A percentile compares a stretch with the other conserved stretches of the same genome.
phyloP scores from a whole-genome alignment of 106 monocot genomes.

The Dioscorea alata region DNA sequence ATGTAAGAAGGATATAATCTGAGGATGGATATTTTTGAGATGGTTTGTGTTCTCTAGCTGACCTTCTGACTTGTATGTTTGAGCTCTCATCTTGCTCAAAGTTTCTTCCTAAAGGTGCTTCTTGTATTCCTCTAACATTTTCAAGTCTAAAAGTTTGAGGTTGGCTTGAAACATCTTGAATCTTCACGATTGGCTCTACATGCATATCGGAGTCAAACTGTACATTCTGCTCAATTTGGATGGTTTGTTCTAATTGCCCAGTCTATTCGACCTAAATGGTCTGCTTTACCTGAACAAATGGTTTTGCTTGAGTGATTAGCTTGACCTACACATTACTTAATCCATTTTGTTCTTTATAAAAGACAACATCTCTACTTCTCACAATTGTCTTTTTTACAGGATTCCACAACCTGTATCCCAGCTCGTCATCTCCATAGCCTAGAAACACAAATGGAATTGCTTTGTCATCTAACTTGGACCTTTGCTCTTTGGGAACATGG shows the following conservation, averaged over 20 bases:
- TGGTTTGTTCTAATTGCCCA: background rate
- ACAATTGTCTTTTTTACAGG: background rate
- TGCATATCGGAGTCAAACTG: background rate
- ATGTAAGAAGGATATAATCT: background rate
- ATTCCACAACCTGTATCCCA: background rate
- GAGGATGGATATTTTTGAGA: background rate
- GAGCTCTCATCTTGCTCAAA: no score
- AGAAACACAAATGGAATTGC: no score
- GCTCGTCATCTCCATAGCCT: background rate
- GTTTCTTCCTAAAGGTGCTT: no score
- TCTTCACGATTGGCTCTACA: no score
- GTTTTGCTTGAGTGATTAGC: no score
- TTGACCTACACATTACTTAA: no score
- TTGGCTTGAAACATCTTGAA: background rate
- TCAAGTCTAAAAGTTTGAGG: background rate
- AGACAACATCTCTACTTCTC: constrained; percentile 1
- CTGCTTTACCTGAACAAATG: no score
- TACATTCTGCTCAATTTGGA: background rate
- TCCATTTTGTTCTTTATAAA: constrained; percentile 1
- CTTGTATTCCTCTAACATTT: background rate
- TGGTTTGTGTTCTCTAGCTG: background rate
- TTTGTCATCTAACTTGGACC: no score
- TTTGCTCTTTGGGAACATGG: no score
- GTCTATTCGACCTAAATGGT: background rate
- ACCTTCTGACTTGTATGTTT: no score